Conservation (phyloP, 495 filamentous ascomycete species). For the Podospora conica region DNA sequence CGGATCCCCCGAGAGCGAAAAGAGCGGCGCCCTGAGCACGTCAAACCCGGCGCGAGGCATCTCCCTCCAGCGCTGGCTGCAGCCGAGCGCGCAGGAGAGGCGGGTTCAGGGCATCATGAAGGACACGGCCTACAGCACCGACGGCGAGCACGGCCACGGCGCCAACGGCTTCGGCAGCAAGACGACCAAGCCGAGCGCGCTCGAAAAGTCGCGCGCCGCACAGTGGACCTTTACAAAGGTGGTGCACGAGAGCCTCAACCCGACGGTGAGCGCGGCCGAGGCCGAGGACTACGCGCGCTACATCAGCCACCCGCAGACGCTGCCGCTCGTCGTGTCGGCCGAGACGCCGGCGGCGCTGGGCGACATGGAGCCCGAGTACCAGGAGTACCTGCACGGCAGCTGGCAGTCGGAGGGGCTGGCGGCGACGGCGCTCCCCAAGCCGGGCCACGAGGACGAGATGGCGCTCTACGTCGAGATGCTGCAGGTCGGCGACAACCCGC, state of each 20-base stretch:
- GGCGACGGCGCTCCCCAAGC: neutral
- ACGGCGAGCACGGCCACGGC: slow-evolving; percentile 7
- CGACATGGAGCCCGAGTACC: slow-evolving; percentile 58
- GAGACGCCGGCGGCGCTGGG: slow-evolving; percentile 45
- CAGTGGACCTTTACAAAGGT: slow-evolving; percentile 87
- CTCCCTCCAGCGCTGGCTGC: slow-evolving; percentile 50
- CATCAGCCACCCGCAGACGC: slow-evolving; percentile 79
- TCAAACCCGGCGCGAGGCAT: slow-evolving; percentile 28
- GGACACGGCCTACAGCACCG: slow-evolving; percentile 22
- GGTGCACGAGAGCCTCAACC: slow-evolving; percentile 70
- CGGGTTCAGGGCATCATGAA: slow-evolving; percentile 45
- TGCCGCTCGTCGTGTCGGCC: slow-evolving; percentile 78
- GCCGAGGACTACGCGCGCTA: slow-evolving; percentile 85
- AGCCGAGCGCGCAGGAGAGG: slow-evolving; percentile 28
- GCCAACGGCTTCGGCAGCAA: slow-evolving; percentile 13
- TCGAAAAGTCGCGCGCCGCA: slow-evolving; percentile 62
- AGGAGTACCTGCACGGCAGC: slow-evolving; percentile 61
- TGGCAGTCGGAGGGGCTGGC: slow-evolving; percentile 40
- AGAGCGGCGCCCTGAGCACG: slow-evolving; percentile 14
- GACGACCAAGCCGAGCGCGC: slow-evolving; percentile 37
- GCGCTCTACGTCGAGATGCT: slow-evolving; percentile 71
- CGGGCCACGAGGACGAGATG: slow-evolving; percentile 56
- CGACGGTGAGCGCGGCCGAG: slow-evolving; percentile 65
- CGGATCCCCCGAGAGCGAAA: slow-evolving; percentile 32
- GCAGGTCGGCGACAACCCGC: slow-evolving; percentile 66